Evolutionary conservation across 163 green algal genomes (phyloP), one percentile per base, ranked within the genome.

Genomic region (Scenedesmus sp.): DNA sequence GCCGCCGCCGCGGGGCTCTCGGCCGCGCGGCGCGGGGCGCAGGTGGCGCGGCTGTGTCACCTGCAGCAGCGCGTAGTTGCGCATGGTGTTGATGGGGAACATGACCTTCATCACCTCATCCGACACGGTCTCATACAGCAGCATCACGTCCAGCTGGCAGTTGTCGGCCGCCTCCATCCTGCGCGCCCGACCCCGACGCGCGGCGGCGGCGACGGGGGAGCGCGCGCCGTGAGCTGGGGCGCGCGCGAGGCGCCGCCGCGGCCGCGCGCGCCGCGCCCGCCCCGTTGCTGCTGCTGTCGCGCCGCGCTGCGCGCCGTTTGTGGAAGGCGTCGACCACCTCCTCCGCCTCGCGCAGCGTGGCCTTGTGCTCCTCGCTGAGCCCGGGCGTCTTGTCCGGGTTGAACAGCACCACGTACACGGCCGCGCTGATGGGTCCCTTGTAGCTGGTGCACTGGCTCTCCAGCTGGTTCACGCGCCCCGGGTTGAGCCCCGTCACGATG

Each of bases 21-120:
- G 45, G 45, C 45, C 15, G 45, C 45, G 45, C 13, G 13, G 45
- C 50, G 28, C 50, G 29, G n/a, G n/a, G n/a, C n/a, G n/a, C n/a
- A n/a, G n/a, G n/a, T n/a, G n/a, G n/a, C n/a, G n/a, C n/a, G n/a
- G n/a, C n/a, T n/a, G n/a, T n/a, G n/a, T n/a, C n/a, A n/a, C n/a
- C n/a, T 81, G 77, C 60, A 89, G 58, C 56, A 84, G 20, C 4
- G 78, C 85, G 3, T 85, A 78, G 66, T 89, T 89, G 36, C 85
- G 75, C 64, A 89, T 66, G 1, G 67, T 77, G 47, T 89, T 89
- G 65, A 87, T 89, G 51, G 85, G 85, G 58, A 89, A 82, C 70
- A 89, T 70, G 26, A 83, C 54, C 3, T 24, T 28, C 75, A 83
- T 83, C 13, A 76, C 64, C 2, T 83, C 39, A 42, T 86, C 74